Evolutionary conservation across 139 green algal genomes (phyloP).

Genomic region (Haematococcus lacustris): DNA sequence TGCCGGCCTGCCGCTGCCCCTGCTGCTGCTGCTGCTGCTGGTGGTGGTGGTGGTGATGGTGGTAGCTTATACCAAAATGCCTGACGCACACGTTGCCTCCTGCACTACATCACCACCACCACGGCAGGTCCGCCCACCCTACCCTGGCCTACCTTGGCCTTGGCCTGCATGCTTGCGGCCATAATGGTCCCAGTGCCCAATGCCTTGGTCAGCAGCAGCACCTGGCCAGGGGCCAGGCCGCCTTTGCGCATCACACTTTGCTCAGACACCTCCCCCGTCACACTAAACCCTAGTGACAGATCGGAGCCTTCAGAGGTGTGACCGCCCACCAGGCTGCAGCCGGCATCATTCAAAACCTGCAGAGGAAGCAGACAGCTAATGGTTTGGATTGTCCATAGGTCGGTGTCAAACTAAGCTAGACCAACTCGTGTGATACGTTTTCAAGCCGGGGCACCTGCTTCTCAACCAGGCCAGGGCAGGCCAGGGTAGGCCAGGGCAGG

Average conservation of each 20-base stretch:
- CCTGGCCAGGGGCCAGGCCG: constrained; percentile 55
- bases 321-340: constrained; percentile 74
- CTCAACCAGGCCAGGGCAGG: too few relatives aligned
- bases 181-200: constrained; percentile 74
- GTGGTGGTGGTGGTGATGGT: too few relatives aligned
- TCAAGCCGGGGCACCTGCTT: too few relatives aligned
- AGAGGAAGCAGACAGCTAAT: too few relatives aligned
- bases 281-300: constrained; percentile 44
- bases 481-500: too few relatives aligned
- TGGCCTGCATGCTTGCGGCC: constrained; percentile 63
- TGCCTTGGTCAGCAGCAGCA: constrained; percentile 84
- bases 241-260: constrained; percentile 48
- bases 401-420: too few relatives aligned
- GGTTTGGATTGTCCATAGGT: too few relatives aligned
- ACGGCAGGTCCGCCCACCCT: constrained; percentile 17
- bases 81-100: background rate
- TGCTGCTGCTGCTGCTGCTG: too few relatives aligned
- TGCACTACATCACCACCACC: background rate
- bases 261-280: constrained; percentile 48
- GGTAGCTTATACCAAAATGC: background rate
- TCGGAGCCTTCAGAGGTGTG: constrained; percentile 77
- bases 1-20: background rate
- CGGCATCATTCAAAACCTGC: constrained; percentile 42
- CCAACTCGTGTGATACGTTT: too few relatives aligned
- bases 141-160: constrained; percentile 37